Evolutionary conservation across 371 early-diverging fungal genomes (phyloP).

Genomic region (Mucor racemosus): DNA sequence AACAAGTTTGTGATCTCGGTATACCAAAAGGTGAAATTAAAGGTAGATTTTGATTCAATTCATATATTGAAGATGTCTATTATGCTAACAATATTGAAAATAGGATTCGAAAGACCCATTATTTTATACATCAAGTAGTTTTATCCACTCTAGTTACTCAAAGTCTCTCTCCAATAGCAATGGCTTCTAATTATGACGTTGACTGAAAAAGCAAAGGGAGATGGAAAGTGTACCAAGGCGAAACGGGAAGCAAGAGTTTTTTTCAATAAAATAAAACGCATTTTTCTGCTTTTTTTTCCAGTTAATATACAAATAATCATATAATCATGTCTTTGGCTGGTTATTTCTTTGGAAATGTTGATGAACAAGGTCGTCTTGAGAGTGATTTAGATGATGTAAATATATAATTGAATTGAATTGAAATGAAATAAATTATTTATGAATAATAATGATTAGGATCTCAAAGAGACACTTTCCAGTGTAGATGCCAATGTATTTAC

Average conservation of each 20-base stretch:
- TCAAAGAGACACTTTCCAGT: slow-evolving; percentile 67
- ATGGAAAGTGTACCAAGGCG: background rate
- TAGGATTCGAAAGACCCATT: slow-evolving; percentile 7
- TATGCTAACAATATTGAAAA: background rate
- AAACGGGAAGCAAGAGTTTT: background rate
- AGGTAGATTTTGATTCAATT: slow-evolving; percentile 21
- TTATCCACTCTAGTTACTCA: background rate
- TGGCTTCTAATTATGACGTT: background rate
- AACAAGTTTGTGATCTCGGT: slow-evolving; percentile 21
- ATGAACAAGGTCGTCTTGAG: slow-evolving; percentile 82
- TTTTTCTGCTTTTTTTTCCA: background rate
- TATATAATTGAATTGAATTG: background rate
- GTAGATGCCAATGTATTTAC: slow-evolving; percentile 58
- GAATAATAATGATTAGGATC: slow-evolving; percentile 53
- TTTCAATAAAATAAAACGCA: background rate
- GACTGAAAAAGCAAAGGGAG: background rate
- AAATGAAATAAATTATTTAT: background rate
- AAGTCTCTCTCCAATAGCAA: background rate
- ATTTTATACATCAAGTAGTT: slow-evolving; percentile 1
- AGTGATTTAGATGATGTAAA: slow-evolving; percentile 66
- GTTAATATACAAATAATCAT: background rate
- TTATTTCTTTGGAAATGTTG: slow-evolving; percentile 90
- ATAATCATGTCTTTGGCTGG: slow-evolving; percentile 67
- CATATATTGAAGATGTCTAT: background rate
- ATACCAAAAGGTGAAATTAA: slow-evolving; percentile 27